A percentile compares a stretch with the other conserved stretches of the same genome.
Evolutionary conservation across 2,329 filamentous ascomycete genomes (phyloP).

Genomic region (Colletotrichum camelliae): DNA sequence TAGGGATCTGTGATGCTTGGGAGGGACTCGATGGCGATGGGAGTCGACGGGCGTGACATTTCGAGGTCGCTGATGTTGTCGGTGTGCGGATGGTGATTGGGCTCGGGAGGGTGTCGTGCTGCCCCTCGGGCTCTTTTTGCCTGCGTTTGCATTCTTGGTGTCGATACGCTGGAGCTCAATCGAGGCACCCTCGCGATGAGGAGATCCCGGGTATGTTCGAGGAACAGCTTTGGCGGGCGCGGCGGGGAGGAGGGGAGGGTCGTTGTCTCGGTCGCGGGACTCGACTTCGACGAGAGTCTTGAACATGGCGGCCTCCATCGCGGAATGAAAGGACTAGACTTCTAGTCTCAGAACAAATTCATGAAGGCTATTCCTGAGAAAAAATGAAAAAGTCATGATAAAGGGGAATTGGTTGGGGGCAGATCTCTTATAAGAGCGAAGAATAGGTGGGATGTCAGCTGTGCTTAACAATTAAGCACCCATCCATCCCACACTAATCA

Average conservation of each 20-base stretch:
- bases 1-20: slow-evolving; percentile 64
- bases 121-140: neutral
- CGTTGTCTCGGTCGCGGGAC: slow-evolving; percentile 24
- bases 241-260: slow-evolving; percentile 26
- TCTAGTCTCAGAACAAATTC: neutral
- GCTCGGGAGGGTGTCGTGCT: neutral
- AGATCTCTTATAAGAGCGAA: neutral
- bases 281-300: slow-evolving; percentile 37
- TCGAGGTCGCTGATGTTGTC: slow-evolving; percentile 45
- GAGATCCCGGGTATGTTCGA: slow-evolving; percentile 43
- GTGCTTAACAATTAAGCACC: neutral
- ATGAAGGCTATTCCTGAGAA: neutral
- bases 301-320: slow-evolving; percentile 40
- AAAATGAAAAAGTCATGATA: neutral
- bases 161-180: slow-evolving; percentile 33
- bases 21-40: slow-evolving; percentile 49
- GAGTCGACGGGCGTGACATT: slow-evolving; percentile 57
- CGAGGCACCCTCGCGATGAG: slow-evolving; percentile 30
- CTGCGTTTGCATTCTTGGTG: neutral
- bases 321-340: neutral
- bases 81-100: slow-evolving; percentile 1
- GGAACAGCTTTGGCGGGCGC: slow-evolving; percentile 40
- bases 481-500: neutral
- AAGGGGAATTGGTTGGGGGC: neutral
- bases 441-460: neutral